phyloP scores from a whole-genome alignment of 805 yeast genomes.

The Candida nitratophila region DNA sequence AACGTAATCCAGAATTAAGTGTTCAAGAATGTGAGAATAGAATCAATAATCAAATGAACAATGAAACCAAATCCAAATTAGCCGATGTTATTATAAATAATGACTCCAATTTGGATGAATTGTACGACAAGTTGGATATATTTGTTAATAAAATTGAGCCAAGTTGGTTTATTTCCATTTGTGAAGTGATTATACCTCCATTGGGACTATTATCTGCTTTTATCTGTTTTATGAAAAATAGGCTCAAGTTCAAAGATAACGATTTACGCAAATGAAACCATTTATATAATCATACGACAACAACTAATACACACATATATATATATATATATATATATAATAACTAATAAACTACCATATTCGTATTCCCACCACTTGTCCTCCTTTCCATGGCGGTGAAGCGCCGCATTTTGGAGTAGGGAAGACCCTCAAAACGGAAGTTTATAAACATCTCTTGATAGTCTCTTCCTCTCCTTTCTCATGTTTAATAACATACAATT shows the following conservation, averaged over 20 bases:
- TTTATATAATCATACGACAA: no score
- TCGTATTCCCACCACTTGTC: no score
- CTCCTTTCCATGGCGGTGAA: no score
- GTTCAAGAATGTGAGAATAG: conserved; percentile 64
- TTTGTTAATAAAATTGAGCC: conserved; percentile 35
- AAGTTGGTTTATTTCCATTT: conserved; percentile 7
- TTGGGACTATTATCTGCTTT: conserved; percentile 11
- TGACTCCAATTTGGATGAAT: conserved; percentile 34
- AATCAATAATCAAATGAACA: conserved; percentile 70
- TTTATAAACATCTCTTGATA: no score
- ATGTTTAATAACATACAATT: no score
- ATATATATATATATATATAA: no score
- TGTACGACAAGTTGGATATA: conserved; percentile 36
- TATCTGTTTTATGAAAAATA: conserved; percentile 1
- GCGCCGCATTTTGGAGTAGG: no score
- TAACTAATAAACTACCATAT: no score
- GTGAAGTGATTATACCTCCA: conserved; percentile 12
- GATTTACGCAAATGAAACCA: no score
- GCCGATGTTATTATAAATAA: conserved; percentile 72
- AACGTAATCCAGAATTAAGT: conserved; percentile 62
- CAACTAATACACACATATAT: not conserved
- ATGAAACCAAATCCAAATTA: conserved; percentile 43
- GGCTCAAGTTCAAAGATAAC: not conserved
- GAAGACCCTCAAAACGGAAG: no score
- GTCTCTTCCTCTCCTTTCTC: no score